Evolutionary conservation across 1,139 yeast genomes (phyloP), one percentile per base, ranked within the genome.

Genomic region (Saccharomyces hybrid): DNA sequence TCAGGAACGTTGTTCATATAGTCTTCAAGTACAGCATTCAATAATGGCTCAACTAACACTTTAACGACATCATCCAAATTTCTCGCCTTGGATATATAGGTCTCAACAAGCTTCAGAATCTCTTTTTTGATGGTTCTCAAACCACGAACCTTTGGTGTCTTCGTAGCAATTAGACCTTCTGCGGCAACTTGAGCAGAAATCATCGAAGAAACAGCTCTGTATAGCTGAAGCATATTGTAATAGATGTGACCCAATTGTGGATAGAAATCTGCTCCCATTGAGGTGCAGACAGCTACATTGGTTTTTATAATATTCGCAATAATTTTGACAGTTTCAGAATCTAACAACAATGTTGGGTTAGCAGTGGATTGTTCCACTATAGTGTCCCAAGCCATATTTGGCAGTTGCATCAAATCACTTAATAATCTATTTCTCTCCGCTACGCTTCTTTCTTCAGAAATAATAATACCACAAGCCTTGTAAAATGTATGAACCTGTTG

Each of bases 401-500:
- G 99, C 60, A 90, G 75, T 50, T 82, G 79, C 99, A 93, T 93
- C 63, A 93, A 78, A 53, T 89, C 95, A 52, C 78, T 71, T 56
- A 93, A 78, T 56, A 91, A 77, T 57, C 84, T 80, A 60, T 88
- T 91, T 69, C 95, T 84, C 47, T 80, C 77, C 14, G 80, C 81
- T 54, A 78, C 76, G 54, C 78, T 78, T 27, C 81, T 77, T 71
- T 91, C 97, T 7, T 97, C 97, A 56, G 93, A 82, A 47, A 93
- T 83, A 58, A 93, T 93, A 57, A 88, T 83, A 66, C 98, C 98
- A 76, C 99, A 93, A 1, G 99, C 98, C 74, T 89, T 97, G 70
- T 93, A 93, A 69, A 93, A 93, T 2, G 98, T 90, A 70, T 93
- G 99, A 28, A 93, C 96, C 72, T 93, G 99, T 71, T 91, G 98